phyloP scores from a whole-genome alignment of 805 yeast species.

The Barnettozyma sucrosica region DNA sequence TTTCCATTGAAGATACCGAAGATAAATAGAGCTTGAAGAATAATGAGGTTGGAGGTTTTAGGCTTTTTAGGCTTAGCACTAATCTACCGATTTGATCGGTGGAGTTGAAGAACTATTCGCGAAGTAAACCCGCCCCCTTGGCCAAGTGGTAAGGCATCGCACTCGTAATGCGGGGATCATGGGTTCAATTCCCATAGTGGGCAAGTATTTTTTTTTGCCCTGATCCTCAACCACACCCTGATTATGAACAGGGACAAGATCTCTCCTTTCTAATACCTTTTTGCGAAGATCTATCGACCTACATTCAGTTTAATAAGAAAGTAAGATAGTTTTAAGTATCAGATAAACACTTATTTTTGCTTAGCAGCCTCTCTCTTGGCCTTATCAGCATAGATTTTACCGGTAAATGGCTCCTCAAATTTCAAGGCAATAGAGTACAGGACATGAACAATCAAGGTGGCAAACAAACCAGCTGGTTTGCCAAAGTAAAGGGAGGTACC shows the following conservation, averaged over 20 bases:
- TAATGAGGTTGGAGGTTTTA: no score
- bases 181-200: slow-evolving; percentile 53
- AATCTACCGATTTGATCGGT: background rate
- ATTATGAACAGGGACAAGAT: no score
- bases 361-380: slow-evolving; percentile 35
- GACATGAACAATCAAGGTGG: slow-evolving; percentile 64
- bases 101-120: background rate
- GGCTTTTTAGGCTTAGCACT: no score
- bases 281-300: no score
- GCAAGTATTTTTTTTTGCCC: slow-evolving; percentile 26
- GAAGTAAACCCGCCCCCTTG: slow-evolving; percentile 34
- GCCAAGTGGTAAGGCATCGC: slow-evolving; percentile 56
- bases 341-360: slow-evolving; percentile 8
- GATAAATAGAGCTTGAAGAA: no score
- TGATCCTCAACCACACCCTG: no score
- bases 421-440: slow-evolving; percentile 81
- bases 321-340: background rate
- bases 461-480: slow-evolving; percentile 81
- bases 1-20: no score
- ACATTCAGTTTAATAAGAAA: background rate
- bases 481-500: slow-evolving; percentile 87
- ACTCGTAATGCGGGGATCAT: slow-evolving; percentile 54
- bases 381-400: slow-evolving; percentile 75
- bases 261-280: no score
- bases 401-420: slow-evolving; percentile 97